These are phyloP conservation scores for Kwoniella dejecticola DNA, from an alignment of 768 basidiomycete genomes.

Conservation along the genomic window DNA sequence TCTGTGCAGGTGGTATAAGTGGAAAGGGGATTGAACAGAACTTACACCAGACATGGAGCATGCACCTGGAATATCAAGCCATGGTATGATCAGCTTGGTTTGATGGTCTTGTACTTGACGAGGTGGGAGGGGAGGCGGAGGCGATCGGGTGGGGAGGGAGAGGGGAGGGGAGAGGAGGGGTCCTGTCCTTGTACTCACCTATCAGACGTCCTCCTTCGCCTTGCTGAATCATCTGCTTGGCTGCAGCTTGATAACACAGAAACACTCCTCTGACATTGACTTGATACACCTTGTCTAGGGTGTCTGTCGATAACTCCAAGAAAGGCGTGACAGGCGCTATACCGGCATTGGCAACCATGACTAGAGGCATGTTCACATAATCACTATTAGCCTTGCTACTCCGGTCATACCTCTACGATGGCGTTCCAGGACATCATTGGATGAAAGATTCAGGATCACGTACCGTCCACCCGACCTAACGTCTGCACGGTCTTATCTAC, in stretches of 20 bases:
- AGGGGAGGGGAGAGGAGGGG: no score
- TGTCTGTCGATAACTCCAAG: slow-evolving; percentile 5
- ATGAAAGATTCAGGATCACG: no score
- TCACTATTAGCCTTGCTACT: no score
- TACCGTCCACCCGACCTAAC: slow-evolving; percentile 13
- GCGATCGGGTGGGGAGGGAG: no score
- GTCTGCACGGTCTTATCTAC: slow-evolving; percentile 2
- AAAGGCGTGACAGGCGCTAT: slow-evolving; percentile 13
- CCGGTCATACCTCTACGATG: no score
- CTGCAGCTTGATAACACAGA: slow-evolving; percentile 17
- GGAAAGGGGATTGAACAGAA: no score
- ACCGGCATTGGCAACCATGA: slow-evolving; percentile 16
- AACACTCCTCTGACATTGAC: slow-evolving; percentile 16
- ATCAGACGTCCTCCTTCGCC: slow-evolving; percentile 10
- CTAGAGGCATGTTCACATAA: not conserved
- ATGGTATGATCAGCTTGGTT: not conserved
- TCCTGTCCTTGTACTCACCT: no score
- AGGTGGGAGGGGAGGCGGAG: no score
- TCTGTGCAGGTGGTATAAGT: no score
- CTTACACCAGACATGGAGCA: slow-evolving; percentile 15
- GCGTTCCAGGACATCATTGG: no score
- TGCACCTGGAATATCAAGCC: not conserved
- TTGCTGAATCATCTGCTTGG: slow-evolving; percentile 20
- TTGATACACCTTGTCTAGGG: slow-evolving; percentile 8
- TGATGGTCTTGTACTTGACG: no score